Evolutionary conservation across 306 rosid species (phyloP).

Genomic region (Bauhinia variegata): DNA sequence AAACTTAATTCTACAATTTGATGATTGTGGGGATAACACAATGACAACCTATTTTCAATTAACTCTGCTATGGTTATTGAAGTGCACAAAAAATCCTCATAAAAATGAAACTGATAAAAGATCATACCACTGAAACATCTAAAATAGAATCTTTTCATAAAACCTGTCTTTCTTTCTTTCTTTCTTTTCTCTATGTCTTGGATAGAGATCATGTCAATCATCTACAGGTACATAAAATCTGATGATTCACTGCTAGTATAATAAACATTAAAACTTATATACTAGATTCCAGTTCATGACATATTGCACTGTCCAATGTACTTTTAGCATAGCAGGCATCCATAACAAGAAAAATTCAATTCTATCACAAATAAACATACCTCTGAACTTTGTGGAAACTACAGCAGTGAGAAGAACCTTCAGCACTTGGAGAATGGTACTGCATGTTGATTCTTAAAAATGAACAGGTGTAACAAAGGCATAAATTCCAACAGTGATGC

Average conservation of each 20-base stretch:
- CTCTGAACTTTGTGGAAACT: conserved; percentile 95
- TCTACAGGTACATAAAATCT: conserved; percentile 18
- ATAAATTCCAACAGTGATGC: conserved; percentile 21
- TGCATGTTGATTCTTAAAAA: conserved; percentile 53
- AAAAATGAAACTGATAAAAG: not conserved
- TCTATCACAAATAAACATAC: conserved; percentile 48
- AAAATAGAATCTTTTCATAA: conserved; percentile 19
- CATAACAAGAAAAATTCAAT: not conserved
- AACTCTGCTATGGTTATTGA: conserved; percentile 9
- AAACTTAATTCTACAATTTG: conserved; percentile 24
- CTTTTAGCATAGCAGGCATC: no score
- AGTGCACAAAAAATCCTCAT: conserved; percentile 22
- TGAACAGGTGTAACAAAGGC: conserved; percentile 43
- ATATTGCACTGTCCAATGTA: not conserved
- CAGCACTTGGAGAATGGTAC: conserved; percentile 97
- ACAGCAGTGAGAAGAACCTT: conserved; percentile 99
- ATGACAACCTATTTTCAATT: conserved; percentile 18
- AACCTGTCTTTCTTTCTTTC: conserved; percentile 1
- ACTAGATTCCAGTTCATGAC: not conserved
- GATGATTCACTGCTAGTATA: conserved; percentile 8
- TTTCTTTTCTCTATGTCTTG: not conserved
- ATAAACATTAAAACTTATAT: conserved; percentile 19
- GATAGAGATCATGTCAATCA: conserved; percentile 31
- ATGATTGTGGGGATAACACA: conserved; percentile 16
- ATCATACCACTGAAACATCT: conserved; percentile 7